Conservation (phyloP, 2,329 filamentous ascomycete species). For the Neofusicoccum cordaticola region DNA sequence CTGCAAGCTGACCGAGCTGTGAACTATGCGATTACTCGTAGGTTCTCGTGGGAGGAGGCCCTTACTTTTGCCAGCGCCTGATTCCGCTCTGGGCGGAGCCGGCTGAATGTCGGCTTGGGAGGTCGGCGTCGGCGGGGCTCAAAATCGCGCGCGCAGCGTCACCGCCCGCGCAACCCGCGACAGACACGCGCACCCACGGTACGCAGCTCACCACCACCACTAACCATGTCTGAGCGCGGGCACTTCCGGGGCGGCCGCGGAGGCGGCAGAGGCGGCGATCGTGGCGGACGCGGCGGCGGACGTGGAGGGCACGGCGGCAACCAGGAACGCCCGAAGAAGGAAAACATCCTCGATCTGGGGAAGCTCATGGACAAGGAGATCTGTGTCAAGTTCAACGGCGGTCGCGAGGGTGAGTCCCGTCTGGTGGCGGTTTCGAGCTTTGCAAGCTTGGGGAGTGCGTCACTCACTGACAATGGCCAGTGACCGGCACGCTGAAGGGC, state of each 20-base stretch:
- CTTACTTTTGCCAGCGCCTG: neutral
- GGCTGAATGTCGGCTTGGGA: neutral
- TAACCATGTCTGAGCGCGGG: slow-evolving; percentile 55
- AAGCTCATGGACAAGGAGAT: slow-evolving; percentile 98
- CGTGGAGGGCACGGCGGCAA: slow-evolving; percentile 19
- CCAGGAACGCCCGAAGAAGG: slow-evolving; percentile 86
- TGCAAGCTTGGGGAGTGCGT: neutral
- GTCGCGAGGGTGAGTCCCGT: slow-evolving; percentile 69
- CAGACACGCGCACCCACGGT: neutral
- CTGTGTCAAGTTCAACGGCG: slow-evolving; percentile 93
- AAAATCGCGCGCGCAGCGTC: neutral
- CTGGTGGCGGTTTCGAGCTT: slow-evolving; percentile 14
- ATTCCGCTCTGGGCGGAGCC: slow-evolving; percentile 1
- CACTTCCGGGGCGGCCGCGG: slow-evolving; percentile 46
- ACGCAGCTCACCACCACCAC: slow-evolving; percentile 1
- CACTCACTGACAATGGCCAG: slow-evolving; percentile 46
- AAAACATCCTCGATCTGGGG: slow-evolving; percentile 91
- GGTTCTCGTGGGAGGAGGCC: too few species aligned
- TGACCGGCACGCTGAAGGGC: slow-evolving; percentile 85
- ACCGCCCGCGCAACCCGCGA: slow-evolving; percentile 17
- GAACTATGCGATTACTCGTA: too few species aligned
- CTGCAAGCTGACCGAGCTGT: neutral
- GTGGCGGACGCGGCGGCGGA: slow-evolving; percentile 26
- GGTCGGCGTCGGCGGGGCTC: neutral
- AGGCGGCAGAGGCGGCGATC: slow-evolving; percentile 26